phyloP scores from a whole-genome alignment of 257 asterid species.

The Ophiorrhiza pumila region DNA sequence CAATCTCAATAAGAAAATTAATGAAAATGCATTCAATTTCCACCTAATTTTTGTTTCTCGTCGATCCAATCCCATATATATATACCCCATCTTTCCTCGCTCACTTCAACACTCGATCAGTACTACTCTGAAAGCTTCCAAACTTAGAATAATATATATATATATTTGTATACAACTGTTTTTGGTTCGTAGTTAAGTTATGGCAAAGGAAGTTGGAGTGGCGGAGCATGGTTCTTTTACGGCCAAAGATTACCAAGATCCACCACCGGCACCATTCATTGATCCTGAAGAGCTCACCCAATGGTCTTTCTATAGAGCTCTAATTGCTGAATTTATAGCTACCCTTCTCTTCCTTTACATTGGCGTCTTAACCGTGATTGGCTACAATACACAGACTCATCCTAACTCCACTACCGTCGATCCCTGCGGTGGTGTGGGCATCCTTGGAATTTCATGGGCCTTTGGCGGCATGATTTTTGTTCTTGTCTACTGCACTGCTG shows the following conservation, averaged over 20 bases:
- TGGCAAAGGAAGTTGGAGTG: constrained; percentile 14
- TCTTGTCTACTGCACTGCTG: constrained; percentile 51
- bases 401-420: neutral
- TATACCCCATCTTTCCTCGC: neutral
- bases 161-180: too few relatives aligned
- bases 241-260: constrained; percentile 41
- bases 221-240: constrained; percentile 25
- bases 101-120: neutral
- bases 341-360: constrained; percentile 42
- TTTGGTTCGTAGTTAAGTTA: neutral
- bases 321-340: constrained; percentile 46
- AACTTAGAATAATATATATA: neutral
- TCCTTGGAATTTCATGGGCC: constrained; percentile 53
- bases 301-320: constrained; percentile 49
- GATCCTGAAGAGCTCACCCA: constrained; percentile 35
- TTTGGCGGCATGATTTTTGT: constrained; percentile 51
- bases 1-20: neutral
- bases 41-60: too few relatives aligned
- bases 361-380: constrained; percentile 37
- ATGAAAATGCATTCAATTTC: neutral
- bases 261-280: constrained; percentile 37
- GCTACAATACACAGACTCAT: constrained; percentile 34
- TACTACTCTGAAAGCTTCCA: neutral
- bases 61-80: neutral
- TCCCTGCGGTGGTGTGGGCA: constrained; percentile 35